Base-by-base conservation (phyloP, 192 early-diverging fungal species). In the Coemansia guatemalensis region DNA sequence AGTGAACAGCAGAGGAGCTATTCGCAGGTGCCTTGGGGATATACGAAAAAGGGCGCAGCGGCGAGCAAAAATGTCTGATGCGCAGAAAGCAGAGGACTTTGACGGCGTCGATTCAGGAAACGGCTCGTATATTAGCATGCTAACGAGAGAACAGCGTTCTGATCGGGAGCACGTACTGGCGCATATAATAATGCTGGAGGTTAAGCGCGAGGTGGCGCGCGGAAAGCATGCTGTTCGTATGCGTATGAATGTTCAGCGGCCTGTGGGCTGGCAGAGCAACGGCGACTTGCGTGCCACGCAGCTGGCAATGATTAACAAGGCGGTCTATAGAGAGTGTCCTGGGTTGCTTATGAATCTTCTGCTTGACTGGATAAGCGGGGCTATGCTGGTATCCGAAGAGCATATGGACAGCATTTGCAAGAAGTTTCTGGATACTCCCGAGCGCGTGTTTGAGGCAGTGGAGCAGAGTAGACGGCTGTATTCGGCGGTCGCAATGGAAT, bases 341-440 rank as follows among this genome's bases (percentile, higher is more conserved):
- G 69, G 62, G 2, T 49, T 78, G 6, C 11, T 71, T 30, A 22
- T 78, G n/a, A 75, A 74, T 39, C 20, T 67, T 8, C 50, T 74
- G 56, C 51, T 74, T 1, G 71, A 68, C 20, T 68, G 67, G 60
- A 51, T 23, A 6, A 57, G 33, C 2, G 33, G 41, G 12, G 56
- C 41, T 3, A 14, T 21, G 1, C 51, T 50, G 5, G 51, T 67
- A 3, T 60, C 65, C 3, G 3, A 9, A 0, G n/a, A 23, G 26
- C 58, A 68, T n/a, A 29, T 60, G 9, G 58, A 59, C 22, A 8
- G 9, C 4, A 18, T 64, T 2, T 67, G 61, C 17, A 18, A 11
- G 3, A 12, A 20, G 44, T 56, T 53, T n/a, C 26, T 68, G 12
- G 51, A 20, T 0, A 29, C 56, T 2, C 23, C 44, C 0, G 52